Evolutionary conservation across 441 rosid species (phyloP).

Genomic region (Manihot esculenta): DNA sequence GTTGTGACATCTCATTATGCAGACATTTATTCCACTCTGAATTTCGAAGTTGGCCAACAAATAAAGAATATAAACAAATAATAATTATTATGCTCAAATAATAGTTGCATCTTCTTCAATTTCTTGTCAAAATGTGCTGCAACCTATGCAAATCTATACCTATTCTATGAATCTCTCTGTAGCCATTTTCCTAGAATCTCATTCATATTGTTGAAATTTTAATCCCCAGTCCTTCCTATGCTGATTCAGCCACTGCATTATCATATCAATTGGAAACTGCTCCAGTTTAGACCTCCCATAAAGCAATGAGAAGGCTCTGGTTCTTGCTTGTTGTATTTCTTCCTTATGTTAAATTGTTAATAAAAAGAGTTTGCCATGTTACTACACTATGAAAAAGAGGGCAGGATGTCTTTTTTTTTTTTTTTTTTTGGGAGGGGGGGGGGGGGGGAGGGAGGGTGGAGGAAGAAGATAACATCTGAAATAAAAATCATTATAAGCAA

Average conservation of each 20-base stretch:
- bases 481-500: neutral
- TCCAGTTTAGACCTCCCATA: neutral
- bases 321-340: too few relatives aligned
- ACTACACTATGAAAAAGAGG: neutral
- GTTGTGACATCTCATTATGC: too few relatives aligned
- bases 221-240: neutral
- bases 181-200: neutral
- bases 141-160: neutral
- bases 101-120: neutral
- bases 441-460: too few relatives aligned
- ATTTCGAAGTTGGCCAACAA: neutral
- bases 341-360: too few relatives aligned
- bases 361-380: too few relatives aligned
- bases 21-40: neutral
- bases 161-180: neutral
- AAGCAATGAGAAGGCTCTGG: too few relatives aligned
- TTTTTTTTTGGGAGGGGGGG: too few relatives aligned
- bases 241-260: neutral
- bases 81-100: neutral
- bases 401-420: too few relatives aligned
- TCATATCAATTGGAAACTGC: neutral
- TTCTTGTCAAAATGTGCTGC: neutral
- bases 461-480: too few relatives aligned
- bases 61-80: neutral
- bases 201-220: neutral